phyloP scores from a whole-genome alignment of 768 basidiomycete genomes.

The Tulasnella sp. region DNA sequence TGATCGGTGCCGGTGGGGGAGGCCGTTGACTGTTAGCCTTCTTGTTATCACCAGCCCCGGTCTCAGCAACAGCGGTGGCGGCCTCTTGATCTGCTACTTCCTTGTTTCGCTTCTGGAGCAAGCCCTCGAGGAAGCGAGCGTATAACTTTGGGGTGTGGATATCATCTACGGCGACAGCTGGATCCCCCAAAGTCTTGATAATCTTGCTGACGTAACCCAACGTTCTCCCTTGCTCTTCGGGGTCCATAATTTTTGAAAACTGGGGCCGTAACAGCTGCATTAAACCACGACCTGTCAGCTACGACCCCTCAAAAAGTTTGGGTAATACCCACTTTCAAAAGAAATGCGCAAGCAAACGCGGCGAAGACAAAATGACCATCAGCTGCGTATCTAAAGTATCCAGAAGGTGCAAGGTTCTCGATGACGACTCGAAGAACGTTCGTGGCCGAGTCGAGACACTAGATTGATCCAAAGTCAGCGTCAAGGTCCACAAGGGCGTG shows the following conservation, averaged over 20 bases:
- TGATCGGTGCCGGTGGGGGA: neutral
- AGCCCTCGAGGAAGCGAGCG: conserved; percentile 64
- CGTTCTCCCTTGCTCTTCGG: conserved; percentile 57
- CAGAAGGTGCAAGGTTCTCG: conserved; percentile 52
- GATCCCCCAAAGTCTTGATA: conserved; percentile 57
- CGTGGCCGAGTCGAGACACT: conserved; percentile 66
- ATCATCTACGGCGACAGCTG: conserved; percentile 69
- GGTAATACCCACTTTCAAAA: conserved; percentile 50
- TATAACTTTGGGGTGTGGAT: conserved; percentile 71
- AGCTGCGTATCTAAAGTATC: conserved; percentile 67
- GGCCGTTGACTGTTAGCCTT: neutral
- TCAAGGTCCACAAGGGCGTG: neutral
- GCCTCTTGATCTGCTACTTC: conserved; percentile 26
- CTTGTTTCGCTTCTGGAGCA: conserved; percentile 39
- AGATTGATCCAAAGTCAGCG: neutral
- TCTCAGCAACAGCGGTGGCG: neutral
- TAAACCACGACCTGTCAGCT: neutral
- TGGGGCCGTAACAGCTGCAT: conserved; percentile 59
- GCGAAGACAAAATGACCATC: conserved; percentile 76
- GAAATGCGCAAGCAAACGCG: conserved; percentile 71
- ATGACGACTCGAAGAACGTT: conserved; percentile 54
- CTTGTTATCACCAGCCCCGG: neutral
- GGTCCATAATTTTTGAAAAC: conserved; percentile 49
- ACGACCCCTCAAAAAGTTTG: neutral
- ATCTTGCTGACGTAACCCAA: conserved; percentile 60